phyloP scores from a whole-genome alignment of 257 asterid genomes.

The Lavandula angustifolia region DNA sequence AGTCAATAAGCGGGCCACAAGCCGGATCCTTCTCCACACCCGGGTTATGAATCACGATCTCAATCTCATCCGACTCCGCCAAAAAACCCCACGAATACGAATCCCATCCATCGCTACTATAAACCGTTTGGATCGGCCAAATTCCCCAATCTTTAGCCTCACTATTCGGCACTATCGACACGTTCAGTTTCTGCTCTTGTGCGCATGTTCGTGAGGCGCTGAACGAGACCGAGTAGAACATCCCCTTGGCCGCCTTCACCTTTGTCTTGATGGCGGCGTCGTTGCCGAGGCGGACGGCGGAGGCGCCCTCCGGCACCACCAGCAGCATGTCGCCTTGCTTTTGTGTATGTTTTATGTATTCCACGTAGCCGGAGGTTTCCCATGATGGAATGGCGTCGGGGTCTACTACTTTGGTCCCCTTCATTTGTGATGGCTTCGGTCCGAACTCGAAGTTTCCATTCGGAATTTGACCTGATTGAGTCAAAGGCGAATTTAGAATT shows the following conservation, averaged over 20 bases:
- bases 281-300: conserved; percentile 79
- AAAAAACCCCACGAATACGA: conserved; percentile 70
- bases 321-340: conserved; percentile 84
- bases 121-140: conserved; percentile 75
- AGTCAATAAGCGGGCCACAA: conserved; percentile 69
- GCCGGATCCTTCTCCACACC: conserved; percentile 61
- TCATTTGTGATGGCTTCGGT: conserved; percentile 69
- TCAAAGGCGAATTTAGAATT: too few species aligned
- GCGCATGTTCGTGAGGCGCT: conserved; percentile 84
- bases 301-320: conserved; percentile 77
- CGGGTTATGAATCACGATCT: conserved; percentile 61
- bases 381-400: conserved; percentile 66
- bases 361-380: conserved; percentile 75
- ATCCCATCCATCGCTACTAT: conserved; percentile 82
- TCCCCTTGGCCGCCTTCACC: conserved; percentile 43
- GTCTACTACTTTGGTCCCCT: conserved; percentile 59
- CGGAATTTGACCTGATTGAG: conserved; percentile 59
- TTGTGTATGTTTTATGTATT: conserved; percentile 75
- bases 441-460: conserved; percentile 80
- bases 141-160: conserved; percentile 54
- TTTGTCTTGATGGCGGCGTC: conserved; percentile 69
- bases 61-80: conserved; percentile 48
- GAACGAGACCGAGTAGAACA: conserved; percentile 63
- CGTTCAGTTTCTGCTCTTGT: conserved; percentile 62
- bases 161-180: conserved; percentile 40